phyloP scores from a whole-genome alignment of 306 rosid species.

The Pueraria montana region DNA sequence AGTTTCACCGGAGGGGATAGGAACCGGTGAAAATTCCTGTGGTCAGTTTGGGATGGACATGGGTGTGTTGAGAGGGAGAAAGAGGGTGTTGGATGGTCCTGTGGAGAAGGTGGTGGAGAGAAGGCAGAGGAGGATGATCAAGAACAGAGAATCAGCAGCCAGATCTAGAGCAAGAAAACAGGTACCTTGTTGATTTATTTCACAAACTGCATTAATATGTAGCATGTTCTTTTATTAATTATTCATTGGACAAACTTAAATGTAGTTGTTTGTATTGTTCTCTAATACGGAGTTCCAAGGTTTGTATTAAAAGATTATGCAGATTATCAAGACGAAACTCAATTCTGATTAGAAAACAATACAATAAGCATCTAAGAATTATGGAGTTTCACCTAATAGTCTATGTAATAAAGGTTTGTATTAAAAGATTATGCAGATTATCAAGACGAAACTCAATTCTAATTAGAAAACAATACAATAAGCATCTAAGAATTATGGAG shows the following conservation, averaged over 20 bases:
- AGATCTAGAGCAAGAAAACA: conserved; percentile 93
- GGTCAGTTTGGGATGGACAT: conserved; percentile 63
- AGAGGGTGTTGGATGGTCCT: conserved; percentile 73
- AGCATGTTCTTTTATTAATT: not conserved
- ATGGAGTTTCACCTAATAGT: too few relatives aligned
- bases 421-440: too few relatives aligned
- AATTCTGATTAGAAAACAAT: too few relatives aligned
- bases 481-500: too few relatives aligned
- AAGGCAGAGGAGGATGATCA: conserved; percentile 92
- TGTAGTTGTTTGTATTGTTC: too few relatives aligned
- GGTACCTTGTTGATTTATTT: conserved; percentile 47
- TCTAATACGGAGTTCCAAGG: too few relatives aligned
- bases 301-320: too few relatives aligned
- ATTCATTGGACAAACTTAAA: not conserved
- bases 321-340: too few relatives aligned
- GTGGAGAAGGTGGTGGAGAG: conserved; percentile 88
- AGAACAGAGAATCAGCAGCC: conserved; percentile 92
- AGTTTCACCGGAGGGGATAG: conserved; percentile 70
- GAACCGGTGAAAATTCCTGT: conserved; percentile 52
- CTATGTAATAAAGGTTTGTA: too few relatives aligned
- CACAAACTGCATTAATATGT: not conserved
- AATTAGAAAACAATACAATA: too few relatives aligned
- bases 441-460: too few relatives aligned
- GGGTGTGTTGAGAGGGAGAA: conserved; percentile 70
- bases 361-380: too few relatives aligned